A percentile compares a stretch with the other conserved stretches of the same genome.
Evolutionary conservation across 2,329 filamentous ascomycete species (phyloP).

Genomic region (Fusarium clavum): DNA sequence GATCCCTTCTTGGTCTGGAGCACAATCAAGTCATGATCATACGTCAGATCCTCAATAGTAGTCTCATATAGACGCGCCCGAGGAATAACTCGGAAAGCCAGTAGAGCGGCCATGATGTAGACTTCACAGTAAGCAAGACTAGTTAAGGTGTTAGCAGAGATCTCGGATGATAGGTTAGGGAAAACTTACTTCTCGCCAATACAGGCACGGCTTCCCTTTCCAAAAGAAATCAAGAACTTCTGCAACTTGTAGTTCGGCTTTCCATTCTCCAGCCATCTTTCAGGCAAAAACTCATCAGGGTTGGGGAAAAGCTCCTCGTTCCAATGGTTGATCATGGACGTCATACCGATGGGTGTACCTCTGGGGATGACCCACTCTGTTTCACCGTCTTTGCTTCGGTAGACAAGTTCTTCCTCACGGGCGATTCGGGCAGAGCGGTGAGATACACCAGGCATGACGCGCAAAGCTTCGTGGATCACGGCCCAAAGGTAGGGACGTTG

Average conservation of each 20-base stretch:
- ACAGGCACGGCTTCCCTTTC: conserved; percentile 40
- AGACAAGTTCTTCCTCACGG: conserved; percentile 45
- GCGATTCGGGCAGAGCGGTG: conserved; percentile 42
- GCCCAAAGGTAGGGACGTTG: conserved; percentile 53
- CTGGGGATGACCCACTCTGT: conserved; percentile 42
- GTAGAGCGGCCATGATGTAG: conserved; percentile 26
- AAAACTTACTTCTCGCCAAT: conserved; percentile 38
- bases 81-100: conserved; percentile 30
- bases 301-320: conserved; percentile 49
- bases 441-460: conserved; percentile 50
- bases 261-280: conserved; percentile 43
- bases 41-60: conserved; percentile 31
- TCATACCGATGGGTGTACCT: conserved; percentile 51
- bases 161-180: fast-evolving
- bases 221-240: conserved; percentile 37
- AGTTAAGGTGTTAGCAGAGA: neutral
- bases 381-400: conserved; percentile 38
- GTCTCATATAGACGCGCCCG: conserved; percentile 31
- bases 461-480: conserved; percentile 53
- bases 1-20: conserved; percentile 38
- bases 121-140: conserved; percentile 40
- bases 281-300: conserved; percentile 51
- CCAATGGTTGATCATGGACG: conserved; percentile 49
- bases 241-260: conserved; percentile 45
- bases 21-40: conserved; percentile 40